These are phyloP conservation scores for Lojkania enalia DNA, from an alignment of 2,329 filamentous ascomycete genomes.

Conservation along the genomic window DNA sequence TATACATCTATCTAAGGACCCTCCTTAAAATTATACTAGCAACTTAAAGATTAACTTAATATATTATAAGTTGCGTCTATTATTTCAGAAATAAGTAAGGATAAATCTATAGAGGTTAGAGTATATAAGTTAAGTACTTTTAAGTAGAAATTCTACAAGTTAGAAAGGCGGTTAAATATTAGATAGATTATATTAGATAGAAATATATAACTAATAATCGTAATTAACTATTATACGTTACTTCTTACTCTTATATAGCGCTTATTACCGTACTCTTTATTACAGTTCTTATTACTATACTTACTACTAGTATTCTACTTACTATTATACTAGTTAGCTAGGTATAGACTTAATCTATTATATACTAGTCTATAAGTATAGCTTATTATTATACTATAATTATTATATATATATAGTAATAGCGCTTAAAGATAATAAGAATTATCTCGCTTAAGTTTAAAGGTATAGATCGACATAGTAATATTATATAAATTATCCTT, in stretches of 20 bases:
- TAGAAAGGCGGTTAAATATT: constrained; percentile 5
- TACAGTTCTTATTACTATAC: no score
- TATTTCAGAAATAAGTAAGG: constrained; percentile 6
- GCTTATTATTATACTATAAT: no score
- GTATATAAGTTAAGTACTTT: constrained; percentile 6
- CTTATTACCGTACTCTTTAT: no score
- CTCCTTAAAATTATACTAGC: constrained; percentile 12
- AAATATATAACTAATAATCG: no score
- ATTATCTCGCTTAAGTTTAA: not conserved
- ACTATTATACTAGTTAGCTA: no score
- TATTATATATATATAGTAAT: no score
- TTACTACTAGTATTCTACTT: no score
- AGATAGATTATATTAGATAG: constrained; percentile 4
- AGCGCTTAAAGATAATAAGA: not conserved
- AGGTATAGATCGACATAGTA: not conserved
- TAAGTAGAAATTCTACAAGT: constrained; percentile 6
- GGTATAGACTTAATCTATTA: no score
- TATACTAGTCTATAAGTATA: no score
- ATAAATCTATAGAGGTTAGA: constrained; percentile 12
- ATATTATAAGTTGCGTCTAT: constrained; percentile 12
- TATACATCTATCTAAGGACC: constrained; percentile 16
- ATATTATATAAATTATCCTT: not conserved
- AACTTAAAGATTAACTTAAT: constrained; percentile 14
- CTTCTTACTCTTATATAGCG: no score
- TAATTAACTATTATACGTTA: no score